Evolutionary conservation across 176 grass and related monocot species (phyloP), one percentile per base, ranked within the genome.

Genomic region (Cenchrus purpureus): DNA sequence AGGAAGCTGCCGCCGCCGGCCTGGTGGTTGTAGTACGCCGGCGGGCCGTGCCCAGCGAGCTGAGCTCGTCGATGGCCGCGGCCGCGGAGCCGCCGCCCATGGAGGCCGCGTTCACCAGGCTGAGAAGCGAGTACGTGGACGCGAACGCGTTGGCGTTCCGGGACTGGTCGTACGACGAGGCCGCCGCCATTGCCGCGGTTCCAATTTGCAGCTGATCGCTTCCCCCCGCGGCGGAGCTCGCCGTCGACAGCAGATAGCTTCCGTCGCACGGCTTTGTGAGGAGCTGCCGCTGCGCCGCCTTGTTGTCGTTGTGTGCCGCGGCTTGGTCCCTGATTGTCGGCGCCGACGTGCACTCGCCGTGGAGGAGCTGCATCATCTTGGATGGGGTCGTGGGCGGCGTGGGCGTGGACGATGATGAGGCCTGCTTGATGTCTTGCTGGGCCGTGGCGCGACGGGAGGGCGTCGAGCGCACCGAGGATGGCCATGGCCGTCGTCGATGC

Each of bases 51-150:
- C 15, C 87, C 57, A 99, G 73, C 20, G 89, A 83, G 70, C 90
- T 97, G n/a, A 99, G 81, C 10, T 99, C 97, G 49, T 92, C 97
- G 58, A 91, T 87, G 76, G 83, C 72, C 9, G 79, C 82, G 9
- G 79, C 82, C 9, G 90, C 54, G 53, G 79, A 82, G 52, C 59
- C 49, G 28, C 45, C n/a, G 73, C 87, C 87, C 83, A 92, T 87
- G 43, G 91, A 84, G 11, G 91, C 79, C 55, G 91, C 83, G 82
- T 81, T 88, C 61, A 85, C 83, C 51, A 93, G 81, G 82, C 86
- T 90, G 61, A 94, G 84, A 60, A 94, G 86, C 52, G 92, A 92
- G 87, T 90, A 97, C 58, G 95, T 89, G 11, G 90, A 79, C 20
- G 85, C 55, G 72, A 97, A 85, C 14, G 86, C 83, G 79, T 14